These are phyloP conservation scores for Paraphaeosphaeria minitans DNA, from an alignment of 2,329 filamentous ascomycete species.

Conservation along the genomic window DNA sequence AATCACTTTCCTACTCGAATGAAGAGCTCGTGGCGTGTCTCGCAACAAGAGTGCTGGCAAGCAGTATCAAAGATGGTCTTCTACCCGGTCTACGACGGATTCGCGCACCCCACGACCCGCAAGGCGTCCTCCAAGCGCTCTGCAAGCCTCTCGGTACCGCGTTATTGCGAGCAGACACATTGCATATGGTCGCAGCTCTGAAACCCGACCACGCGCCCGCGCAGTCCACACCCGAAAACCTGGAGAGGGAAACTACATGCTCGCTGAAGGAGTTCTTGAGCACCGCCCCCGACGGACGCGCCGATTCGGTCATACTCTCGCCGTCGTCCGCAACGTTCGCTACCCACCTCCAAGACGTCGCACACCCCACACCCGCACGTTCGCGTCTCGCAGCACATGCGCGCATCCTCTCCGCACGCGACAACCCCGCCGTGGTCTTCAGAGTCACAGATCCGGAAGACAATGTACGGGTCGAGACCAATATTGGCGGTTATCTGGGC, in stretches of 20 bases:
- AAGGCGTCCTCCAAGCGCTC: slow-evolving; percentile 70
- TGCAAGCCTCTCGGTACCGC: slow-evolving; percentile 67
- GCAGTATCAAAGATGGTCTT: slow-evolving; percentile 63
- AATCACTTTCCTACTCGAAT: slow-evolving; percentile 26
- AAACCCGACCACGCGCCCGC: background rate
- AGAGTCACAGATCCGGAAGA: slow-evolving; percentile 59
- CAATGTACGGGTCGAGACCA: slow-evolving; percentile 57
- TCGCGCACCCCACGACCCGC: slow-evolving; percentile 70
- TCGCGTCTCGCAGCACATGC: slow-evolving; percentile 69
- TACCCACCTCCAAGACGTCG: slow-evolving; percentile 14
- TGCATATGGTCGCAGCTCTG: background rate
- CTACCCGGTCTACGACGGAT: slow-evolving; percentile 67
- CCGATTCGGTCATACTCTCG: slow-evolving; percentile 29
- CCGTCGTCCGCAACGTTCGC: slow-evolving; percentile 9
- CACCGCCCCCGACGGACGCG: slow-evolving; percentile 16
- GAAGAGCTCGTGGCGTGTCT: slow-evolving; percentile 53
- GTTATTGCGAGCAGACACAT: slow-evolving; percentile 51
- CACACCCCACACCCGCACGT: slow-evolving; percentile 49
- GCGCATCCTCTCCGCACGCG: slow-evolving; percentile 64
- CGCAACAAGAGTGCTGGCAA: slow-evolving; percentile 67
- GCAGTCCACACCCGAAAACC: background rate
- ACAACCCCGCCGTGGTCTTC: slow-evolving; percentile 61
- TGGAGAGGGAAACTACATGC: background rate
- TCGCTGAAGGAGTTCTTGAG: slow-evolving; percentile 10
- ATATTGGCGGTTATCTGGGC: slow-evolving; percentile 67